phyloP scores from a whole-genome alignment of 163 green algal species.

The Trebouxia gelatinosa region DNA sequence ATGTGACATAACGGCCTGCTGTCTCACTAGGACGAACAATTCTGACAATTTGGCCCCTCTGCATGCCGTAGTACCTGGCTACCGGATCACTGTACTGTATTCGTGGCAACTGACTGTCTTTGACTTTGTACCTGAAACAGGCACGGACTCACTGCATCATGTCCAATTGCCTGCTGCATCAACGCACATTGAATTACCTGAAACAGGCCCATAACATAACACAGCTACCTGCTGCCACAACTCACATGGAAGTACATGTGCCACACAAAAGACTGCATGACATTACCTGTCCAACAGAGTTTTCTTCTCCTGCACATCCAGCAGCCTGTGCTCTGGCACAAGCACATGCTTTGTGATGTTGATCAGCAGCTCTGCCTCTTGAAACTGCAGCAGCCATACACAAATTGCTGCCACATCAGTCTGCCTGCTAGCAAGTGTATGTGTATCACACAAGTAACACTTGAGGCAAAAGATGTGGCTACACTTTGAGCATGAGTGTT shows the following conservation, averaged over 20 bases:
- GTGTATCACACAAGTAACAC: too few species aligned
- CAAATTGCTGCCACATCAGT: too few species aligned
- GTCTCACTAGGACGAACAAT: conserved; percentile 96
- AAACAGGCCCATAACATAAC: not conserved
- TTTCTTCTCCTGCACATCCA: conserved; percentile 88
- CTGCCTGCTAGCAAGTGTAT: too few species aligned
- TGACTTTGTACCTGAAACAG: conserved; percentile 77
- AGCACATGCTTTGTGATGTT: conserved; percentile 97
- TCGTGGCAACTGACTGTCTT: conserved; percentile 93
- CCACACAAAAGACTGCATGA: not conserved
- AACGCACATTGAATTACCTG: not conserved
- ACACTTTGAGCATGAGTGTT: too few species aligned
- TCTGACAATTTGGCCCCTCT: conserved; percentile 89
- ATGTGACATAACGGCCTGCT: conserved; percentile 96
- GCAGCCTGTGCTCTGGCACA: conserved; percentile 87
- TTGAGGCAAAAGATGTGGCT: too few species aligned
- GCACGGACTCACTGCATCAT: not conserved
- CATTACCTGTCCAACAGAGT: conserved; percentile 81
- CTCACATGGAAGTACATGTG: not conserved
- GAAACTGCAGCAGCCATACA: conserved; percentile 75
- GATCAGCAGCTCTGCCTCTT: conserved; percentile 90
- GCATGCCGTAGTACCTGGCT: conserved; percentile 92
- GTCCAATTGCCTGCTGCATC: not conserved
- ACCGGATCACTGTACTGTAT: conserved; percentile 95
- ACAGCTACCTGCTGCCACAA: not conserved